Evolutionary conservation across 495 filamentous ascomycete species (phyloP), one percentile per base, ranked within the genome.

Genomic region (Annulohypoxylon moriforme): DNA sequence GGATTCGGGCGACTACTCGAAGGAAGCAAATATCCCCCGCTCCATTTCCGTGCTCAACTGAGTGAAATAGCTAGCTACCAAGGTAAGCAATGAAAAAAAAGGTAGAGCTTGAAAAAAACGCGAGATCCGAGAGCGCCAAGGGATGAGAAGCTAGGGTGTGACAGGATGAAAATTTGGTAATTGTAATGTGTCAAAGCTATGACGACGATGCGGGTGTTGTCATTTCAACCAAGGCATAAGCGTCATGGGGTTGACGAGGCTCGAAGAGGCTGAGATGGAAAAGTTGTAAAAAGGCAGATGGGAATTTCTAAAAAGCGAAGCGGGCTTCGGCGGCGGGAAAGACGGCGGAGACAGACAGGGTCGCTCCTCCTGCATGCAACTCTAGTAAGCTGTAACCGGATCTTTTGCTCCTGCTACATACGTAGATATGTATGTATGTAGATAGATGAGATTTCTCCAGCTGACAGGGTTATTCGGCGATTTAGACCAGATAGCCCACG

Each of bases 31-130:
- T 42, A 65, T 62, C 60, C 66, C 70, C 71, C 60, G 71, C 71
- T 69, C 71, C 71, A 73, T 73, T 58, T 64, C 65, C 40, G 44
- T 66, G 49, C 66, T 63, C 31, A 22, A 55, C 56, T 69, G 71
- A 62, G 71, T 69, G 71, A 73, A 69, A 73, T 69, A 58, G 36
- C 33, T 56, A 29, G 9, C 47, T 27, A 29, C 22, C 22, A 14
- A 52, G 47, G 25, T 52, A 36, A 60, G 20, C 52, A 56, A 36
- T 14, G n/a, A 36, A 58, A 40, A 9, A 25, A 58, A 38, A 20
- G 11, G 27, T 18, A 58, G 10, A 40, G 55, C 55, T 58, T 18
- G n/a, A 38, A 20, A 5, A n/a, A 5, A n/a, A 60, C 27, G 13
- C 38, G 3, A 47, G 27, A 49, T 34, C 4, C 27, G 40, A 42